A percentile compares a stretch with the other conserved stretches of the same genome.
phyloP scores from a whole-genome alignment of 2,329 filamentous ascomycete species.

The Chaetomiaceae sp. region DNA sequence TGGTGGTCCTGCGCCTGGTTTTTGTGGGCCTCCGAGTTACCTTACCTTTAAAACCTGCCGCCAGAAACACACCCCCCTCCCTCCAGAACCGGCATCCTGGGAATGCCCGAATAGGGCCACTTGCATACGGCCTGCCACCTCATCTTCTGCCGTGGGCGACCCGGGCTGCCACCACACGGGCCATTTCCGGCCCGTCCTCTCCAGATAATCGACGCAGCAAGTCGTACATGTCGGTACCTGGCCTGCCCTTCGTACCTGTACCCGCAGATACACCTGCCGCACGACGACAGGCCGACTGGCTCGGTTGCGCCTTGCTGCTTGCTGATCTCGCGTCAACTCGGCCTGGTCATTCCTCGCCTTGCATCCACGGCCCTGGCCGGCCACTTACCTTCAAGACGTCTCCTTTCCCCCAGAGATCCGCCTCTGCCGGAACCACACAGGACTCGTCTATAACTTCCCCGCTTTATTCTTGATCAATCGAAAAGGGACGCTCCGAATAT shows the following conservation, averaged over 20 bases:
- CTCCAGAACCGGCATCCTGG: slow-evolving; percentile 30
- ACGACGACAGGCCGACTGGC: slow-evolving; percentile 19
- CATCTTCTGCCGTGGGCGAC: slow-evolving; percentile 40
- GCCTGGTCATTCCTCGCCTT: slow-evolving; percentile 26
- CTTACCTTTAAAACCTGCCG: too few species aligned
- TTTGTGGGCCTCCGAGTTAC: slow-evolving; percentile 16
- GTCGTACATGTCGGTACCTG: slow-evolving; percentile 31
- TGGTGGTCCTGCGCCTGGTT: slow-evolving; percentile 6
- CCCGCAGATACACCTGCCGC: slow-evolving; percentile 26
- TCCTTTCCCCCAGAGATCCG: slow-evolving; percentile 18
- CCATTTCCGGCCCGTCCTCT: slow-evolving; percentile 36
- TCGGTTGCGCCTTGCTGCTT: slow-evolving; percentile 25
- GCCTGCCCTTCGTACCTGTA: slow-evolving; percentile 32
- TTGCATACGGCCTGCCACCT: slow-evolving; percentile 46
- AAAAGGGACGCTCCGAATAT: slow-evolving; percentile 14
- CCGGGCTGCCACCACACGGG: slow-evolving; percentile 35
- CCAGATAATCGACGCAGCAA: slow-evolving; percentile 25
- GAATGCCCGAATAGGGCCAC: slow-evolving; percentile 40
- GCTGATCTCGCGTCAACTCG: slow-evolving; percentile 26
- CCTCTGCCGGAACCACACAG: slow-evolving; percentile 20
- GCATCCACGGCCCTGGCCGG: slow-evolving; percentile 21
- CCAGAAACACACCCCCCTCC: not conserved
- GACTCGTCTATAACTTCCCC: slow-evolving; percentile 25
- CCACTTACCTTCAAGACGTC: slow-evolving; percentile 20
- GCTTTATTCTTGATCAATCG: not conserved